Conservation (phyloP, 306 rosid genomes). For the Cajanus cajan region DNA sequence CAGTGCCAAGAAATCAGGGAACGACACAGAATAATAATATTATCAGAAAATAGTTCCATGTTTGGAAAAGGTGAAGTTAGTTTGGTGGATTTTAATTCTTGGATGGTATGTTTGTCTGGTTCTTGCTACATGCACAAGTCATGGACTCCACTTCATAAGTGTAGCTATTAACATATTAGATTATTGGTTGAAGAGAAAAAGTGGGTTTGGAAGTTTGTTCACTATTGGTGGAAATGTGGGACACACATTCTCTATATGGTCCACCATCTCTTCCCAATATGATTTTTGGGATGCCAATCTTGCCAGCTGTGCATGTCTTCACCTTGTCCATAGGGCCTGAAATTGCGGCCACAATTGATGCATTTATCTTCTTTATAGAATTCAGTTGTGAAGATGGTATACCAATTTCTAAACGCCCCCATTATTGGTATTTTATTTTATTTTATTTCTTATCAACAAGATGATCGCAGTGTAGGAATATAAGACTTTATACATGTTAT, state of each 20-base stretch:
- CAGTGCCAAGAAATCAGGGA: conserved; percentile 26
- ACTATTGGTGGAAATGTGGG: conserved; percentile 21
- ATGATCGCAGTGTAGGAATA: too few relatives aligned
- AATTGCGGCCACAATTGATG: conserved; percentile 28
- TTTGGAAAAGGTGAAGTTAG: background rate
- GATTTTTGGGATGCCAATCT: conserved; percentile 24
- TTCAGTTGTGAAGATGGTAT: background rate
- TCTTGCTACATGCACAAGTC: background rate
- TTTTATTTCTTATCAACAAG: too few relatives aligned
- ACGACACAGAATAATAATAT: background rate
- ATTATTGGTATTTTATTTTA: too few relatives aligned
- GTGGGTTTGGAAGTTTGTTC: conserved; percentile 32
- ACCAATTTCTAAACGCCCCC: background rate
- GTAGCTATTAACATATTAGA: background rate
- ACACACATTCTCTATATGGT: conserved; percentile 4
- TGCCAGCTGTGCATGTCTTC: conserved; percentile 24
- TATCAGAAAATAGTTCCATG: background rate
- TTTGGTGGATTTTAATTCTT: conserved; percentile 18
- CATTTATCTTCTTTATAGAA: background rate
- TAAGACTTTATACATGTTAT: too few relatives aligned
- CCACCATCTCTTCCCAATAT: background rate
- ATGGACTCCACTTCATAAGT: conserved; percentile 10
- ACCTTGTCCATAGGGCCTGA: conserved; percentile 18
- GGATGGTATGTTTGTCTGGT: conserved; percentile 39
- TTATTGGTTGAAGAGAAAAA: conserved; percentile 4